Percentiles rank a stretch among this genome's conserved stretches.
phyloP scores from a whole-genome alignment of 768 basidiomycete species.

The Plicaturopsis crispa region DNA sequence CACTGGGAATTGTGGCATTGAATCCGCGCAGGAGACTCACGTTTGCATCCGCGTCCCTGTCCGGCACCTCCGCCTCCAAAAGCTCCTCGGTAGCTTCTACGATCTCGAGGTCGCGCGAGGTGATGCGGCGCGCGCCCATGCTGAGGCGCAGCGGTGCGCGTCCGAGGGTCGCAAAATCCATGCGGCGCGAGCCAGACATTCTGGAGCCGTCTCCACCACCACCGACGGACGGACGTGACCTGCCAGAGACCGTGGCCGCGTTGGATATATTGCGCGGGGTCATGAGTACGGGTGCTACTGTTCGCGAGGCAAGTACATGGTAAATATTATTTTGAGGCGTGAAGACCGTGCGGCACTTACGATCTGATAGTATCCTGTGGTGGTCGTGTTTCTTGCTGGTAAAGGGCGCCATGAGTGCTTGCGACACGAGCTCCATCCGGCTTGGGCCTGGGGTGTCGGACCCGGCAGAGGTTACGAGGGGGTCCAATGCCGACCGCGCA shows the following conservation, averaged over 20 bases:
- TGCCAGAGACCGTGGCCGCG: constrained; percentile 59
- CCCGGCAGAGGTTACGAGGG: constrained; percentile 25
- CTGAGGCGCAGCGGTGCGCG: constrained; percentile 69
- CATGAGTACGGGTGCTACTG: constrained; percentile 87
- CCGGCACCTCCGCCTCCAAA: constrained; percentile 63
- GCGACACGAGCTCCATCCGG: constrained; percentile 59
- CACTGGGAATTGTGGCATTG: constrained; percentile 89
- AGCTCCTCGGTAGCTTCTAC: constrained; percentile 78
- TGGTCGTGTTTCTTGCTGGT: constrained; percentile 50
- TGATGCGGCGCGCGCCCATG: constrained; percentile 58
- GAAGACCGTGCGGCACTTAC: constrained; percentile 33
- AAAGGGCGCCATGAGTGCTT: constrained; percentile 67
- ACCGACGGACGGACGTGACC: constrained; percentile 26
- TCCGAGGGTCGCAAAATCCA: constrained; percentile 75
- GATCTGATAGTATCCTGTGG: constrained; percentile 63
- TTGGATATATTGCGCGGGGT: constrained; percentile 76
- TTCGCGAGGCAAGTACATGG: constrained; percentile 5
- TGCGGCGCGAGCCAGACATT: constrained; percentile 31
- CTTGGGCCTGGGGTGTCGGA: constrained; percentile 25
- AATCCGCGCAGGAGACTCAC: constrained; percentile 87
- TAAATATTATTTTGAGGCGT: too few relatives aligned
- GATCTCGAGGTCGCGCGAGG: constrained; percentile 79
- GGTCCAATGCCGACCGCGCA: constrained; percentile 30
- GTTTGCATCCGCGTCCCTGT: constrained; percentile 58
- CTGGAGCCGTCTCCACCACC: constrained; percentile 27